These are phyloP conservation scores for Codiaeum variegatum DNA, from an alignment of 441 rosid genomes.

Conservation along the genomic window DNA sequence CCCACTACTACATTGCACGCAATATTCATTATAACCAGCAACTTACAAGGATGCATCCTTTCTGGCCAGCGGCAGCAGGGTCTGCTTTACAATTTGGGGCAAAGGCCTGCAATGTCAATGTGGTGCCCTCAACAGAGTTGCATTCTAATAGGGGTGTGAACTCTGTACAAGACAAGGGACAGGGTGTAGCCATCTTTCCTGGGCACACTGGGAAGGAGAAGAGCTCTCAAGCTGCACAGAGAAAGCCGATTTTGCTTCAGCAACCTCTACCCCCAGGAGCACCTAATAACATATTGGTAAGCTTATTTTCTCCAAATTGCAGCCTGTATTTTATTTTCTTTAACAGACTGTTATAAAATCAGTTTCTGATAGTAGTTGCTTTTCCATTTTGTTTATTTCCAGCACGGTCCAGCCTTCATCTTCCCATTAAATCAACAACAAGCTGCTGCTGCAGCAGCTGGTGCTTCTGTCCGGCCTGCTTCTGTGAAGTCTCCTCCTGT, in stretches of 20 bases:
- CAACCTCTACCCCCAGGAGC: constrained; percentile 83
- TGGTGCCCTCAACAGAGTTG: constrained; percentile 65
- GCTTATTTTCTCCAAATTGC: constrained; percentile 9
- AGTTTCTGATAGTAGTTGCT: not conserved
- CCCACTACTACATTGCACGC: constrained; percentile 88
- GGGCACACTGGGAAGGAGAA: constrained; percentile 51
- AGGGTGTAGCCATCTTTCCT: constrained; percentile 43
- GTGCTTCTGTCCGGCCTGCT: constrained; percentile 65
- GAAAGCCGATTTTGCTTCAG: constrained; percentile 83
- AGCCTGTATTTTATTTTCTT: not conserved
- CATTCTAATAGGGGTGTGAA: constrained; percentile 52
- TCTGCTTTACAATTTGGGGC: constrained; percentile 75
- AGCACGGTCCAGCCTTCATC: constrained; percentile 87
- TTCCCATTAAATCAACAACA: constrained; percentile 88
- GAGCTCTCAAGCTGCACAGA: constrained; percentile 54
- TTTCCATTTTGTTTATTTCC: constrained; percentile 22
- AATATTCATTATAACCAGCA: constrained; percentile 73
- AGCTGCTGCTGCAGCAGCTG: constrained; percentile 57
- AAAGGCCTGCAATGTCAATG: constrained; percentile 75
- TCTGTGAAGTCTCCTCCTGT: constrained; percentile 44
- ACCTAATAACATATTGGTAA: constrained; percentile 72
- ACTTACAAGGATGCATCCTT: constrained; percentile 71
- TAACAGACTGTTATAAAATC: not conserved
- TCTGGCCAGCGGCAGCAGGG: constrained; percentile 84
- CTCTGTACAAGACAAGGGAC: constrained; percentile 51